A percentile compares a stretch with the other conserved stretches of the same genome.
Evolutionary conservation across 129 eudicot species (phyloP).

Genomic region (Centaurea solstitialis): DNA sequence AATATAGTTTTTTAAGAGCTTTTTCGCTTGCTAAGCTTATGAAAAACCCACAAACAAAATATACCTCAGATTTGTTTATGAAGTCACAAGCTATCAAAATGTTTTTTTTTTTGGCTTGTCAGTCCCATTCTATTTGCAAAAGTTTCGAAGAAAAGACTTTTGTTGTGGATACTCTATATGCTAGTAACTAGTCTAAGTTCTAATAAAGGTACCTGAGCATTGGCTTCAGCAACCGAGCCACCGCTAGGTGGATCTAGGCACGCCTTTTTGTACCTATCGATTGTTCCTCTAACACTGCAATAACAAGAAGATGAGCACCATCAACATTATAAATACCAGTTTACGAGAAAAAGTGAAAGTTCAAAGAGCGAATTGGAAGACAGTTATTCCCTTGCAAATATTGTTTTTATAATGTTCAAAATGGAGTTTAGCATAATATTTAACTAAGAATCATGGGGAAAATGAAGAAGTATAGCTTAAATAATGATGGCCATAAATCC

Average conservation of each 20-base stretch:
- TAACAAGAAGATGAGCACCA: neutral
- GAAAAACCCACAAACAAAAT: neutral
- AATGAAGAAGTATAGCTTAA: neutral
- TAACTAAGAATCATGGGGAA: neutral
- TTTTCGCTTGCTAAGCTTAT: neutral
- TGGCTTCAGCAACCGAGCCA: constrained; percentile 83
- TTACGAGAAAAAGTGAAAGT: neutral
- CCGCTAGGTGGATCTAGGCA: constrained; percentile 71
- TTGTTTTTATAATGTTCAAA: neutral
- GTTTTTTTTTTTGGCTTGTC: neutral
- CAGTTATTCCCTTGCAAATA: neutral
- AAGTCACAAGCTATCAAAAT: neutral
- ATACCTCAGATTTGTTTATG: neutral
- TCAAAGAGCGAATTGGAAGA: neutral
- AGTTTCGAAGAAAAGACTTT: too few species aligned
- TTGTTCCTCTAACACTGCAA: constrained; percentile 86
- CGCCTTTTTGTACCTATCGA: constrained; percentile 95
- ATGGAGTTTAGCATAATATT: neutral
- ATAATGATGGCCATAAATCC: neutral
- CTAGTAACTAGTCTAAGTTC: neutral
- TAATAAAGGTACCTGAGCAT: constrained; percentile 71
- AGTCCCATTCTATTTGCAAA: neutral
- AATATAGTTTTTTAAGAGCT: neutral
- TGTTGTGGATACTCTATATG: neutral
- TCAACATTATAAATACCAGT: neutral